phyloP scores from a whole-genome alignment of 129 eudicot genomes.

The Escallonia rubra region DNA sequence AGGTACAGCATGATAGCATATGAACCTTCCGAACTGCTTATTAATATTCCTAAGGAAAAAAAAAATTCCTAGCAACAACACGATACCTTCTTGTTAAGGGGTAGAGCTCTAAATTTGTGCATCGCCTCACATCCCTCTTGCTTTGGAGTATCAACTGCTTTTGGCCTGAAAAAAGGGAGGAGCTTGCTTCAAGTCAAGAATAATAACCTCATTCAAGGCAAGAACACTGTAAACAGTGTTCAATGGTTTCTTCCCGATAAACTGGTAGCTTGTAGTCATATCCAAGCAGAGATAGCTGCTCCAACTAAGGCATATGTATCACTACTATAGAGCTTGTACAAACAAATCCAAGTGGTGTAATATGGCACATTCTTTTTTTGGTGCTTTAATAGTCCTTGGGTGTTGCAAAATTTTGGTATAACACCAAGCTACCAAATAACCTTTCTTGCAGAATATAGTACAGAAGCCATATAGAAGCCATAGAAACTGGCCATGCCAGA shows the following conservation, averaged over 20 bases:
- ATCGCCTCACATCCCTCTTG: constrained; percentile 33
- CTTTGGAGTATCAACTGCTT: constrained; percentile 29
- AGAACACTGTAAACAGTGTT: neutral
- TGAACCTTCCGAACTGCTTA: neutral
- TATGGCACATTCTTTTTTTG: no score
- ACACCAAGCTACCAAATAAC: no score
- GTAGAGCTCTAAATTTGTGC: constrained; percentile 69
- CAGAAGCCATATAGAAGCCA: no score
- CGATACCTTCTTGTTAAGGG: constrained; percentile 74
- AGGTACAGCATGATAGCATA: neutral
- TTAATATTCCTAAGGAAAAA: neutral
- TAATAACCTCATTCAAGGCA: neutral
- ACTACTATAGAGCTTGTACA: no score
- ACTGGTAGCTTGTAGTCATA: no score
- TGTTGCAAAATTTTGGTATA: no score
- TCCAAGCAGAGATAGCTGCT: no score
- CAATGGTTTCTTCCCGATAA: neutral
- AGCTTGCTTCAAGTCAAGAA: constrained; percentile 7
- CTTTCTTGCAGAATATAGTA: no score
- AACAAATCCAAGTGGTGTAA: no score
- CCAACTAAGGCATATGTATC: no score
- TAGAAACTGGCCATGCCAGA: no score
- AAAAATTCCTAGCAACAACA: neutral
- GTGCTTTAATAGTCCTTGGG: no score
- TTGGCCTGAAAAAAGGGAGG: constrained; percentile 28